These are phyloP conservation scores for Podospora sp. DNA, from an alignment of 495 filamentous ascomycete species.

Conservation along the genomic window DNA sequence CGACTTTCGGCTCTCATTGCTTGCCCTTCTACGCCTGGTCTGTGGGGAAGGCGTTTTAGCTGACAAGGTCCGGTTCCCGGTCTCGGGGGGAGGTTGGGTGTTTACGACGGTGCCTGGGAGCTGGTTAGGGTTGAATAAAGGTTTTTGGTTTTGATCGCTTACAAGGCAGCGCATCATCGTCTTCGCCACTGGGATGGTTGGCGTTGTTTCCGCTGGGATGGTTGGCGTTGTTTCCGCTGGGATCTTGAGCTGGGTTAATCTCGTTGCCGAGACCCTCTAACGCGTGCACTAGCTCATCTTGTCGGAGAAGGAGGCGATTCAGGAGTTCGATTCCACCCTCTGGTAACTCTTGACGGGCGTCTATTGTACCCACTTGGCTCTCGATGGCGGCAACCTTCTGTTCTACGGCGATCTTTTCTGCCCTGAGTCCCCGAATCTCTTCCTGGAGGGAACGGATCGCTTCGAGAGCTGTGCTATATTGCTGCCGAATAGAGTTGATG, in stretches of 20 bases:
- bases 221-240: too few relatives aligned
- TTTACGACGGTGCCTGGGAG: not conserved
- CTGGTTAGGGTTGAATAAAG: not conserved
- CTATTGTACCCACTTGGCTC: not conserved
- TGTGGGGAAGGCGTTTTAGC: not conserved
- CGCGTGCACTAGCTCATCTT: conserved; percentile 20
- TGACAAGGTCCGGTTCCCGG: not conserved
- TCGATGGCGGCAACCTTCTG: conserved; percentile 24
- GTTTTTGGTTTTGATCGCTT: not conserved
- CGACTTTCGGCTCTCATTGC: not conserved
- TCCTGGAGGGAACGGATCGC: conserved; percentile 23
- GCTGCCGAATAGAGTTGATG: conserved; percentile 18
- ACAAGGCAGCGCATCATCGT: not conserved
- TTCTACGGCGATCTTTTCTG: conserved; percentile 18
- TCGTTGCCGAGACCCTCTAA: conserved; percentile 13
- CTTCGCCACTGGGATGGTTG: not conserved
- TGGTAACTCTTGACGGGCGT: conserved; percentile 1
- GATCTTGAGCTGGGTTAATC: too few relatives aligned
- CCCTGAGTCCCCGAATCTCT: conserved; percentile 24
- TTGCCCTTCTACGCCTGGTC: conserved; percentile 7
- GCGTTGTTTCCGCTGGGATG: too few relatives aligned
- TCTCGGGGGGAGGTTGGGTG: not conserved
- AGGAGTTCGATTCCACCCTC: conserved; percentile 17
- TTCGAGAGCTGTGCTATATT: conserved; percentile 20
- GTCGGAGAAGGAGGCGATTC: conserved; percentile 17